phyloP scores from a whole-genome alignment of 768 basidiomycete species.

The Psilocybe azurescens region DNA sequence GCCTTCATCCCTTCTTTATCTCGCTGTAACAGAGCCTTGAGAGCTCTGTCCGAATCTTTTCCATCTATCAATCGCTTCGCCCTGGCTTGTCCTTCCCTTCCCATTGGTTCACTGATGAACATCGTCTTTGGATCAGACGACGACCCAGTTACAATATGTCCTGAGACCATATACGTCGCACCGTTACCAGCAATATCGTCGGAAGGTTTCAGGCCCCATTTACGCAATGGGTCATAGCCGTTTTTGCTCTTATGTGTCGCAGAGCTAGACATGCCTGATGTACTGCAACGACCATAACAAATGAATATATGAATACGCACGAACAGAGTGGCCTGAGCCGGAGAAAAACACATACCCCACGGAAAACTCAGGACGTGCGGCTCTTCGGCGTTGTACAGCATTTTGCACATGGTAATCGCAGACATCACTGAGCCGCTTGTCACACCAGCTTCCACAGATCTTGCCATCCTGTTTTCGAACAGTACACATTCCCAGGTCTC shows the following conservation, averaged over 20 bases:
- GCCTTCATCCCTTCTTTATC: conserved; percentile 74
- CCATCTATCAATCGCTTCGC: conserved; percentile 65
- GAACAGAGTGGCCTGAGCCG: no score
- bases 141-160: conserved; percentile 69
- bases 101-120: conserved; percentile 72
- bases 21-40: conserved; percentile 64
- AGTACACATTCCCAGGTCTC: conserved; percentile 86
- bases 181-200: conserved; percentile 34
- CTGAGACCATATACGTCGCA: conserved; percentile 82
- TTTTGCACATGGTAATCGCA: conserved; percentile 93
- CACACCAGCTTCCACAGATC: conserved; percentile 87
- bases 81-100: conserved; percentile 80
- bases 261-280: conserved; percentile 69
- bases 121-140: conserved; percentile 44
- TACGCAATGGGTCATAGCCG: conserved; percentile 69
- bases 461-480: conserved; percentile 82
- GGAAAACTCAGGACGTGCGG: conserved; percentile 86
- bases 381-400: conserved; percentile 76
- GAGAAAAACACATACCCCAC: conserved; percentile 57
- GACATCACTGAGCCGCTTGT: conserved; percentile 83
- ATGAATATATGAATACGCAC: not conserved
- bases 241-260: conserved; percentile 56
- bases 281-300: conserved; percentile 46
- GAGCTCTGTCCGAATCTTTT: conserved; percentile 62
- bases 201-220: conserved; percentile 76